A percentile compares a stretch with the other conserved stretches of the same genome.
Conservation (phyloP, 2,329 filamentous ascomycete genomes). For the Trichoderma semiorbis region DNA sequence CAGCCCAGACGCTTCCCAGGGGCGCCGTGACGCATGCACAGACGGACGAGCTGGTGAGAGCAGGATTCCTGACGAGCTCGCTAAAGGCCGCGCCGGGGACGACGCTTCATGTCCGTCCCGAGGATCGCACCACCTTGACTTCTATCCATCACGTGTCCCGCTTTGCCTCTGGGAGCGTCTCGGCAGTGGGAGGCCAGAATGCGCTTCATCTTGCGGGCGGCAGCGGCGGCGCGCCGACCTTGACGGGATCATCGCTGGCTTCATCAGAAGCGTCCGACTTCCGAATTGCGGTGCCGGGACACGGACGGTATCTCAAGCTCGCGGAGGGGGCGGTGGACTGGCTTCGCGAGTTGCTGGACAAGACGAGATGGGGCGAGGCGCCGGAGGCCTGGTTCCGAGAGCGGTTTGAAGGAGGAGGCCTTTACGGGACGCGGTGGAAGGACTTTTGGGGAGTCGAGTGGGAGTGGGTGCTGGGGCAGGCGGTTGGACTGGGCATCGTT, state of each 20-base stretch:
- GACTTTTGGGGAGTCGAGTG: constrained; percentile 67
- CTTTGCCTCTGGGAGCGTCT: constrained; percentile 65
- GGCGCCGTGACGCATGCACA: constrained; percentile 42
- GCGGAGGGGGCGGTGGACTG: constrained; percentile 59
- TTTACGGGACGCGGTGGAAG: constrained; percentile 54
- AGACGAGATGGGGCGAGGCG: constrained; percentile 59
- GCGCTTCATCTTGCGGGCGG: constrained; percentile 64
- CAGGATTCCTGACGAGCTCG: constrained; percentile 62
- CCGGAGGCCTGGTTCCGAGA: constrained; percentile 61
- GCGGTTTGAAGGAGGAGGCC: constrained; percentile 64
- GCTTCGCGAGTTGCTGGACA: constrained; percentile 55
- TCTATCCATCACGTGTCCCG: constrained; percentile 61
- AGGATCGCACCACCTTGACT: constrained; percentile 53
- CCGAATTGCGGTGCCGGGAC: constrained; percentile 62
- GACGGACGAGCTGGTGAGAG: constrained; percentile 56
- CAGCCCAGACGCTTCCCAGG: constrained; percentile 31
- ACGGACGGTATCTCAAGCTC: constrained; percentile 65
- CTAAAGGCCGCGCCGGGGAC: constrained; percentile 30
- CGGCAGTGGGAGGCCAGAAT: constrained; percentile 65
- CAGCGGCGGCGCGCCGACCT: constrained; percentile 37
- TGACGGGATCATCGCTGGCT: constrained; percentile 26
- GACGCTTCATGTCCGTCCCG: constrained; percentile 46
- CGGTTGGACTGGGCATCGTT: constrained; percentile 64
- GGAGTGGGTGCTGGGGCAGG: constrained; percentile 69
- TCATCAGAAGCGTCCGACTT: constrained; percentile 28